Percentiles rank a stretch among this genome's conserved stretches.
Conservation (phyloP, 2,329 filamentous ascomycete genomes). For the Fusarium brachygibbosum region DNA sequence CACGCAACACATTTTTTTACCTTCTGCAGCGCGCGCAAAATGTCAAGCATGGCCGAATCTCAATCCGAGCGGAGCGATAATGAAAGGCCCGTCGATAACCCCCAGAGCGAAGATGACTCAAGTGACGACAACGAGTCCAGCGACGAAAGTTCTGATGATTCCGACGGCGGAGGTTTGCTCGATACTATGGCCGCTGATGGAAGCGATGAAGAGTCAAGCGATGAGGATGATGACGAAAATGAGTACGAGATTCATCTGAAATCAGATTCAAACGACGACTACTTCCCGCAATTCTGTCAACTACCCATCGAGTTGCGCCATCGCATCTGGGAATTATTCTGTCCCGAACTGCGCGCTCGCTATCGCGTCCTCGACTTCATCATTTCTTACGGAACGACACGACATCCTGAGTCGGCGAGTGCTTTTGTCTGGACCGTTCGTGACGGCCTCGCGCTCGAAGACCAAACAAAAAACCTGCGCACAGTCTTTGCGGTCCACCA, state of each 20-base stretch:
- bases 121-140: slow-evolving; percentile 25
- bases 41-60: slow-evolving; percentile 28
- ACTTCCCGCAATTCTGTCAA: slow-evolving; percentile 49
- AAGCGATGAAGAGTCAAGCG: slow-evolving; percentile 40
- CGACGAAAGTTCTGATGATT: slow-evolving; percentile 37
- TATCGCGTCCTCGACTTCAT: slow-evolving; percentile 51
- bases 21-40: neutral
- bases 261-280: neutral
- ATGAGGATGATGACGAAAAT: slow-evolving; percentile 16
- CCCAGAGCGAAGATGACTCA: neutral
- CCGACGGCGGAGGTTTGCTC: slow-evolving; percentile 43
- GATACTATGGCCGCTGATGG: slow-evolving; percentile 46
- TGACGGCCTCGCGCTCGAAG: slow-evolving; percentile 44
- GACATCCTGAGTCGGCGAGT: slow-evolving; percentile 11
- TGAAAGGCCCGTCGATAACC: neutral
- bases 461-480: slow-evolving; percentile 50
- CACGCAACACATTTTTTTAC: neutral
- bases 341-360: slow-evolving; percentile 48
- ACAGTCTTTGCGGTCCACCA: slow-evolving; percentile 52
- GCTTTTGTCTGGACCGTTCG: slow-evolving; percentile 33
- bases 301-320: slow-evolving; percentile 52
- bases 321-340: slow-evolving; percentile 52
- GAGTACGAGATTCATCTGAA: neutral
- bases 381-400: slow-evolving; percentile 28
- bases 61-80: slow-evolving; percentile 14